phyloP scores from a whole-genome alignment of 2,329 filamentous ascomycete species.

The Aspergillus intermedius region DNA sequence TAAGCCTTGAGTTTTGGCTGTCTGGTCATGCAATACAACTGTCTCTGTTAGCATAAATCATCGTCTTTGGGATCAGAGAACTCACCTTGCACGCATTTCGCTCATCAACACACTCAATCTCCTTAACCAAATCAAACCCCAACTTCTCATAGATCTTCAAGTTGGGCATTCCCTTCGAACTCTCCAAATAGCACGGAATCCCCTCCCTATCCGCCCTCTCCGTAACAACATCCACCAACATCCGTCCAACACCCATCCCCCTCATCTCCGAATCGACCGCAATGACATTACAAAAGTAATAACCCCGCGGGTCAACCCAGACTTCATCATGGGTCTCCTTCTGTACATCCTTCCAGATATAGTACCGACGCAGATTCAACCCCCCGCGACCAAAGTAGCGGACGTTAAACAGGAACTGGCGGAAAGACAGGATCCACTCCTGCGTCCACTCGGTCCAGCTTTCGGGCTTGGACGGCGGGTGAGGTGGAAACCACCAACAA shows the following conservation, averaged over 20 bases:
- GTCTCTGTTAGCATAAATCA: not conserved
- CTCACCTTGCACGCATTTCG: slow-evolving; percentile 49
- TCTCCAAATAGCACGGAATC: slow-evolving; percentile 64
- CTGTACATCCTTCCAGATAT: slow-evolving; percentile 65
- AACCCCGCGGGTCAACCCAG: slow-evolving; percentile 61
- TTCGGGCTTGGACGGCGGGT: slow-evolving; percentile 40
- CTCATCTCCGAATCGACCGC: slow-evolving; percentile 61
- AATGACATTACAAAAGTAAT: slow-evolving; percentile 73
- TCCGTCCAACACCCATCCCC: slow-evolving; percentile 59
- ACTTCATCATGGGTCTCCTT: slow-evolving; percentile 54
- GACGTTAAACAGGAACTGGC: slow-evolving; percentile 61
- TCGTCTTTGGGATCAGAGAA: slow-evolving; percentile 2
- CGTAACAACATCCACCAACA: slow-evolving; percentile 59
- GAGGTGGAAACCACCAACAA: slow-evolving; percentile 64
- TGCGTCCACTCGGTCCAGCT: slow-evolving; percentile 59
- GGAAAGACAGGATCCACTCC: slow-evolving; percentile 59
- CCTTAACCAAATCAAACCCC: slow-evolving; percentile 59
- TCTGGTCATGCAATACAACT: slow-evolving; percentile 20
- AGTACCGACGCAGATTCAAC: slow-evolving; percentile 60
- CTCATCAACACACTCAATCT: slow-evolving; percentile 61
- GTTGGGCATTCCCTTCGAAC: slow-evolving; percentile 61
- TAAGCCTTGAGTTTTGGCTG: slow-evolving; percentile 13
- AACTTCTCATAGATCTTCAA: slow-evolving; percentile 63
- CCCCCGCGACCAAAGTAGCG: slow-evolving; percentile 60
- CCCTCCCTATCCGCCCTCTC: slow-evolving; percentile 58